Conservation (phyloP, 2,329 filamentous ascomycete species). For the Hypoxylon sp. region DNA sequence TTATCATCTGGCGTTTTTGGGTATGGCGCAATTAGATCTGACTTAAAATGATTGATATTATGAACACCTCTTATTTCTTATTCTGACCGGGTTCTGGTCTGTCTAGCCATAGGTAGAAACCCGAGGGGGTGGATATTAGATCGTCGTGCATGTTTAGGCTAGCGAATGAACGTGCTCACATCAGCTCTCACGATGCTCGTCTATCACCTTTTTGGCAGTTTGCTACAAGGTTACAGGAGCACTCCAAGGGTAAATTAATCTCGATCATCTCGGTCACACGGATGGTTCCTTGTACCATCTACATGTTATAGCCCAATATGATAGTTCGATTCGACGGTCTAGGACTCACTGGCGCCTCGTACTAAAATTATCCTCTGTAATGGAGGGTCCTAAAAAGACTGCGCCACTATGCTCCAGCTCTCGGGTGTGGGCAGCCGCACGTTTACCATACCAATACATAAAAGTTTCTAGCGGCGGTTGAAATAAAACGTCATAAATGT, state of each 20-base stretch:
- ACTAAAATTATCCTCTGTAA: slow-evolving; percentile 33
- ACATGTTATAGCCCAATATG: slow-evolving; percentile 7
- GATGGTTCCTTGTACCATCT: slow-evolving; percentile 8
- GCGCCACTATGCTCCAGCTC: slow-evolving; percentile 37
- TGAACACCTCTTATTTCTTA: slow-evolving; percentile 27
- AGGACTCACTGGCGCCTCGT: slow-evolving; percentile 16
- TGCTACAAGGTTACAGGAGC: slow-evolving; percentile 14
- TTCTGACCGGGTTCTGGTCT: slow-evolving; percentile 6
- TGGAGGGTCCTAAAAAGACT: slow-evolving; percentile 21
- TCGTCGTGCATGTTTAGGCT: slow-evolving; percentile 37
- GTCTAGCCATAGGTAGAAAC: slow-evolving; percentile 30
- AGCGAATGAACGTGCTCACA: slow-evolving; percentile 35
- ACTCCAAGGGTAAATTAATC: slow-evolving; percentile 37
- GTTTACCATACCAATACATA: slow-evolving; percentile 16
- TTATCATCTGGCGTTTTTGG: slow-evolving; percentile 31
- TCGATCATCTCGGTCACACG: slow-evolving; percentile 41
- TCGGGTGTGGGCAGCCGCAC: slow-evolving; percentile 38
- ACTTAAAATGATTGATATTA: slow-evolving; percentile 33
- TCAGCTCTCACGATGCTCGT: slow-evolving; percentile 36
- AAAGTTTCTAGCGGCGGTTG: slow-evolving; percentile 34
- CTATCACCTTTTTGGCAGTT: slow-evolving; percentile 26
- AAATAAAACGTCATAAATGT: slow-evolving; percentile 41
- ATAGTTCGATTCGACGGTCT: slow-evolving; percentile 20
- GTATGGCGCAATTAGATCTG: slow-evolving; percentile 39
- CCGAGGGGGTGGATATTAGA: slow-evolving; percentile 44